Conservation (phyloP, 768 basidiomycete genomes). For the Rhodotorula graminis region DNA sequence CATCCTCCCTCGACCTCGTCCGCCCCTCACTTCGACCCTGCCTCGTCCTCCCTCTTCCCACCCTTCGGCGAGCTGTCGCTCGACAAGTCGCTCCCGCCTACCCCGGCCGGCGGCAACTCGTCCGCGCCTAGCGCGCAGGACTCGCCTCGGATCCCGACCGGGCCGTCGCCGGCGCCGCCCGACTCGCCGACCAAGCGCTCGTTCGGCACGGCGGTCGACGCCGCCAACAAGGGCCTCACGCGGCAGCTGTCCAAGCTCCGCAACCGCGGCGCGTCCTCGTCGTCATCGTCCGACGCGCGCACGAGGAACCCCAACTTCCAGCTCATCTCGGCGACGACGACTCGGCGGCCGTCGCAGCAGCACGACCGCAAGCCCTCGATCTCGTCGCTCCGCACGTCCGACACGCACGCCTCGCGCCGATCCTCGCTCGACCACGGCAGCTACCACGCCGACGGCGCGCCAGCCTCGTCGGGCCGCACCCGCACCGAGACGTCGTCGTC, state of each 20-base stretch:
- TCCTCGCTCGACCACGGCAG: not conserved
- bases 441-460: not conserved
- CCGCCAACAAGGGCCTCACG: not conserved
- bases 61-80: conserved; percentile 5
- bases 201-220: not conserved
- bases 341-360: not conserved
- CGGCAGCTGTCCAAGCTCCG: conserved; percentile 12
- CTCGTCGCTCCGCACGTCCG: conserved; percentile 11
- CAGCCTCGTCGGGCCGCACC: too few species aligned
- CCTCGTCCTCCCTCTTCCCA: not conserved
- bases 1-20: not conserved
- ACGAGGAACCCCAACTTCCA: conserved; percentile 15
- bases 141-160: not conserved
- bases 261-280: conserved; percentile 9
- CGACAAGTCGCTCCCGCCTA: conserved; percentile 37
- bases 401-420: not conserved
- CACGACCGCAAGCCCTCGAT: conserved; percentile 5
- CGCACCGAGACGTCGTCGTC: not conserved
- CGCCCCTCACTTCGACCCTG: too few species aligned
- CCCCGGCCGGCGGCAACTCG: conserved; percentile 8
- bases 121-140: not conserved
- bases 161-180: not conserved
- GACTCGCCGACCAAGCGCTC: not conserved
- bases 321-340: conserved; percentile 30
- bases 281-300: not conserved